Percentiles rank a stretch among this genome's conserved stretches.
Conservation (phyloP, 768 basidiomycete genomes). For the Dentipellis fragilis region DNA sequence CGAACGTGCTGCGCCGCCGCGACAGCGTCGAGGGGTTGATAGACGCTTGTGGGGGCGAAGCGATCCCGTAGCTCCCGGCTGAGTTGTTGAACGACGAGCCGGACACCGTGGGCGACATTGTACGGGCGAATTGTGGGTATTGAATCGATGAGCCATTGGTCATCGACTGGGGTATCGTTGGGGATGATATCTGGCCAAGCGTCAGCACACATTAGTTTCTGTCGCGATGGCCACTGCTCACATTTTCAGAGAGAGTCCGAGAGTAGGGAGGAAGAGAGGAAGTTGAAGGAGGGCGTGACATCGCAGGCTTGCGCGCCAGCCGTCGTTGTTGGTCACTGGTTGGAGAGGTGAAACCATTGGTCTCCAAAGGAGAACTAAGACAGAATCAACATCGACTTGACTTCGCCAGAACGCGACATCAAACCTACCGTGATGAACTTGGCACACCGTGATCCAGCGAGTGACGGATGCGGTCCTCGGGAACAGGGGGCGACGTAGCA, state of each 20-base stretch:
- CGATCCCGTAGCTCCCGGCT: constrained; percentile 27
- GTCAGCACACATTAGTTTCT: constrained; percentile 2
- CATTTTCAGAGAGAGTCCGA: constrained; percentile 12
- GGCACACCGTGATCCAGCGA: constrained; percentile 31
- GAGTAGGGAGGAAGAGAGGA: constrained; percentile 5
- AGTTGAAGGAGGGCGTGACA: constrained; percentile 9
- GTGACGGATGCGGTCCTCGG: constrained; percentile 12
- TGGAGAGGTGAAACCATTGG: background rate
- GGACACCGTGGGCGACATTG: constrained; percentile 27
- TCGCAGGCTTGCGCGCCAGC: constrained; percentile 13
- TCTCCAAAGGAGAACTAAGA: constrained; percentile 4
- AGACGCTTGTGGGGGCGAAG: constrained; percentile 74
- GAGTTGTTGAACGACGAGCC: constrained; percentile 33
- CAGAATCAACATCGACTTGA: background rate
- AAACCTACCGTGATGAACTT: constrained; percentile 32
- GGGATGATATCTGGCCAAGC: constrained; percentile 25
- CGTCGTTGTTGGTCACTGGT: constrained; percentile 8
- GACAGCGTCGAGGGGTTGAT: constrained; percentile 71
- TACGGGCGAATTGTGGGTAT: constrained; percentile 40
- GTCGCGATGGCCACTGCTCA: constrained; percentile 9
- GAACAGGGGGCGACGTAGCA: constrained; percentile 12
- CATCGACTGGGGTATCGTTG: constrained; percentile 26
- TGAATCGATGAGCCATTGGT: constrained; percentile 33
- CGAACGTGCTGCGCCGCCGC: constrained; percentile 64
- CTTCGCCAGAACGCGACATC: background rate